Evolutionary conservation across 345 rosid species (phyloP).

Genomic region (Hypericum androsaemum): DNA sequence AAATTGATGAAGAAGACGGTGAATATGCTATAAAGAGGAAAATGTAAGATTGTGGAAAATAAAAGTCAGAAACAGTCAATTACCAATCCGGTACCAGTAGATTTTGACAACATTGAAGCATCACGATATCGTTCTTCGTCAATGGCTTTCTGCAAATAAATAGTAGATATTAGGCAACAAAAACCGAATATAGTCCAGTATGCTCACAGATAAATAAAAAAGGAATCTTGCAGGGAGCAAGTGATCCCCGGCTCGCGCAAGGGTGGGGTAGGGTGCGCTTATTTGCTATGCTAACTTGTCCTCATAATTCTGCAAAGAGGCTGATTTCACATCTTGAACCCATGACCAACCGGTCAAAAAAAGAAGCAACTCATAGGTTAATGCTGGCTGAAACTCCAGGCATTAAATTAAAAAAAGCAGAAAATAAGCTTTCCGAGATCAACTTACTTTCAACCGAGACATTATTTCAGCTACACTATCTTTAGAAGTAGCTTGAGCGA

Average conservation of each 20-base stretch:
- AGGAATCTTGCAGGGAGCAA: no score
- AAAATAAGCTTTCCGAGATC: no score
- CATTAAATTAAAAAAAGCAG: no score
- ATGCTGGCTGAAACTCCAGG: no score
- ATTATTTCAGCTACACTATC: constrained; percentile 71
- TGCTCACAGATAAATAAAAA: background rate
- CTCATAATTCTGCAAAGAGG: background rate
- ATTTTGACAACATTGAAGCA: constrained; percentile 66
- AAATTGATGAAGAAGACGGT: background rate
- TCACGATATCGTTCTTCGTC: constrained; percentile 78
- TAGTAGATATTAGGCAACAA: constrained; percentile 12
- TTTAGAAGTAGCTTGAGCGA: constrained; percentile 56
- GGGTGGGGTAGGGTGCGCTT: no score
- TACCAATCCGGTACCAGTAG: constrained; percentile 91
- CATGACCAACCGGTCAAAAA: no score
- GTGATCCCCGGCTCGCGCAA: no score
- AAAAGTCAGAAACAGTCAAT: constrained; percentile 4
- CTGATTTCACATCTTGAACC: no score
- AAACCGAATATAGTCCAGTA: background rate
- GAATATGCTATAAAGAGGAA: background rate
- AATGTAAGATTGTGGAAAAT: background rate
- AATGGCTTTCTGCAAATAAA: constrained; percentile 49
- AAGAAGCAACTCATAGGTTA: no score
- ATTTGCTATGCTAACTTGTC: no score
- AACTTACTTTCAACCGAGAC: constrained; percentile 62